phyloP scores from a whole-genome alignment of 192 early-diverging fungal genomes.

The Umbelopsis isabellina region DNA sequence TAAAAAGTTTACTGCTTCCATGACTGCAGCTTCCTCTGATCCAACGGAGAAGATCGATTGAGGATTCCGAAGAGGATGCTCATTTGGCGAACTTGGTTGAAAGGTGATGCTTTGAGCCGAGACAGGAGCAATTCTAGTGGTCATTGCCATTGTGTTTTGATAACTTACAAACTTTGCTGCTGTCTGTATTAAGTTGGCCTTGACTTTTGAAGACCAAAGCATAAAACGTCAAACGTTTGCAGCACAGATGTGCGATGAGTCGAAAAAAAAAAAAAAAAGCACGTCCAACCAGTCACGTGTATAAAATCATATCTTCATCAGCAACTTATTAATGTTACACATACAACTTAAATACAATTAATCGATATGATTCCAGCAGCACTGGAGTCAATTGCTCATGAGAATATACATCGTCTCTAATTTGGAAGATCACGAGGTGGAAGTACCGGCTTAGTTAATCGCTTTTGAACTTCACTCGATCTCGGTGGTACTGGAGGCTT shows the following conservation, averaged over 20 bases:
- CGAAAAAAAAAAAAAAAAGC: slow-evolving; percentile 1
- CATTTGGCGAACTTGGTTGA: background rate
- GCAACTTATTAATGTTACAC: too few species aligned
- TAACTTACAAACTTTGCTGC: background rate
- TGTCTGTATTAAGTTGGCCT: background rate
- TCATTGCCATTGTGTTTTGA: background rate
- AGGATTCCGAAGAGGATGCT: slow-evolving; percentile 20
- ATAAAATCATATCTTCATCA: too few species aligned
- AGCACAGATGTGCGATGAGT: background rate
- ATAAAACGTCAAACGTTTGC: background rate
- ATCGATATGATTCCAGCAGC: too few species aligned
- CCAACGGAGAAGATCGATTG: slow-evolving; percentile 16
- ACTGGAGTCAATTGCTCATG: too few species aligned
- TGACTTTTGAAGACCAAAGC: slow-evolving; percentile 3
- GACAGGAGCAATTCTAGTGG: slow-evolving; percentile 6
- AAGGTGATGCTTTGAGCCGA: slow-evolving; percentile 2
- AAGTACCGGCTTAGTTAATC: background rate
- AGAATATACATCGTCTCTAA: background rate
- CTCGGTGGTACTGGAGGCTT: too few species aligned
- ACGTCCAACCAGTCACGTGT: background rate
- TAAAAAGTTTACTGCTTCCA: slow-evolving; percentile 60
- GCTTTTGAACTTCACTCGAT: too few species aligned
- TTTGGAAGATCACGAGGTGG: slow-evolving; percentile 11
- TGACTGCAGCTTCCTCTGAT: slow-evolving; percentile 32
- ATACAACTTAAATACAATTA: too few species aligned